Conservation (phyloP, 2,329 filamentous ascomycete genomes). For the Pyricularia sp. region DNA sequence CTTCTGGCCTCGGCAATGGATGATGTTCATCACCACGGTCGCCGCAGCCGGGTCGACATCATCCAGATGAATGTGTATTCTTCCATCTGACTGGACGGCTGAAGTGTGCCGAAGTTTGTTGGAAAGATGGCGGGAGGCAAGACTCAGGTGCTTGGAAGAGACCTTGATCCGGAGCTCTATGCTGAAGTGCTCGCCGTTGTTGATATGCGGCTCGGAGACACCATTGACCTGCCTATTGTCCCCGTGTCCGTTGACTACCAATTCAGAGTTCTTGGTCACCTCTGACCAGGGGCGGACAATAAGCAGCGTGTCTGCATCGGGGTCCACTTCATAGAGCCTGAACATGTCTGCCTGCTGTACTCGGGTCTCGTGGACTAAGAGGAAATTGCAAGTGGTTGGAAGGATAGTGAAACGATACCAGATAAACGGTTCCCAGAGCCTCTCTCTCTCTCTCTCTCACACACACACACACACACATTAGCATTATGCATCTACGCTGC, state of each 20-base stretch:
- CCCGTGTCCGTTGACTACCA: background rate
- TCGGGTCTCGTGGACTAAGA: background rate
- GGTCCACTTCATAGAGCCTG: conserved; percentile 21
- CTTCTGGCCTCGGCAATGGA: conserved; percentile 27
- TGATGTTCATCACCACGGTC: conserved; percentile 28
- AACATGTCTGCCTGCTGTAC: conserved; percentile 11
- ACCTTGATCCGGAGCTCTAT: conserved; percentile 20
- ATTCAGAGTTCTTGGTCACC: conserved; percentile 1
- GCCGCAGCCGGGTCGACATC: conserved; percentile 23
- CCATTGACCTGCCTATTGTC: conserved; percentile 3
- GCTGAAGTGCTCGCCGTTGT: conserved; percentile 4
- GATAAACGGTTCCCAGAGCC: background rate
- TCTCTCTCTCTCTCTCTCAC: background rate
- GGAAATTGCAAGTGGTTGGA: background rate
- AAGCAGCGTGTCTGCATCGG: conserved; percentile 19
- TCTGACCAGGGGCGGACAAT: conserved; percentile 13
- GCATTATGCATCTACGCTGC: background rate
- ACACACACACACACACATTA: too few relatives aligned
- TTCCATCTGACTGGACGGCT: conserved; percentile 15
- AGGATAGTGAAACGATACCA: background rate
- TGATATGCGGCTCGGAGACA: conserved; percentile 1
- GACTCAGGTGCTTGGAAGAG: conserved; percentile 22
- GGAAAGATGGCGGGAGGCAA: conserved; percentile 18
- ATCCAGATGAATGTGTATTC: conserved; percentile 16
- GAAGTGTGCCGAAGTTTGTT: conserved; percentile 11